A percentile compares a stretch with the other conserved stretches of the same genome.
Conservation (phyloP, 805 yeast genomes). For the Saturnispora ahearnii region DNA sequence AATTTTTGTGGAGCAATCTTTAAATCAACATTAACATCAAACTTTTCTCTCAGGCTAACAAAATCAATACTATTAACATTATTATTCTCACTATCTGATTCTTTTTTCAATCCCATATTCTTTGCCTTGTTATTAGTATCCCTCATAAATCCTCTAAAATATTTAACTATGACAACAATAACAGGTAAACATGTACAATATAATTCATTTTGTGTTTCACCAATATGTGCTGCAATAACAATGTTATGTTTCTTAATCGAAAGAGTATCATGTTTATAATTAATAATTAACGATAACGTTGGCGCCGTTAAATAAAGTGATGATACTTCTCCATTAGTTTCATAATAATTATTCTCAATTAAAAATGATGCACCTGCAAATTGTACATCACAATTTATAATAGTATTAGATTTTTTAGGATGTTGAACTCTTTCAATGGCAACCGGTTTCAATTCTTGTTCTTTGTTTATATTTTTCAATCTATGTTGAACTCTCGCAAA, state of each 20-base stretch:
- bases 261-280: conserved; percentile 36
- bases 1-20: conserved; percentile 65
- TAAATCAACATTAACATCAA: conserved; percentile 56
- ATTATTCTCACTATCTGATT: background rate
- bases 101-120: background rate
- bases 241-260: conserved; percentile 36
- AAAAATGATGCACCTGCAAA: conserved; percentile 65
- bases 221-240: conserved; percentile 46
- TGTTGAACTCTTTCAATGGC: background rate
- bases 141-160: conserved; percentile 41
- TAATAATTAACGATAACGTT: conserved; percentile 49
- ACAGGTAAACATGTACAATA: conserved; percentile 75
- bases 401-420: conserved; percentile 10
- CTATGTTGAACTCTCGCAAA: conserved; percentile 14
- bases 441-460: background rate
- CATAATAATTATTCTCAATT: conserved; percentile 38
- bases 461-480: conserved; percentile 1
- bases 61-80: conserved; percentile 25
- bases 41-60: conserved; percentile 39
- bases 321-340: conserved; percentile 32
- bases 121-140: conserved; percentile 7
- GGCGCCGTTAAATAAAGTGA: conserved; percentile 68
- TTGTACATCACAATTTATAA: conserved; percentile 42
- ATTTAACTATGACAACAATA: conserved; percentile 46
- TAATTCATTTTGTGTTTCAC: conserved; percentile 64